Evolutionary conservation across 2,329 filamentous ascomycete species (phyloP).

Genomic region (Aspergillus brunneoviolaceus): DNA sequence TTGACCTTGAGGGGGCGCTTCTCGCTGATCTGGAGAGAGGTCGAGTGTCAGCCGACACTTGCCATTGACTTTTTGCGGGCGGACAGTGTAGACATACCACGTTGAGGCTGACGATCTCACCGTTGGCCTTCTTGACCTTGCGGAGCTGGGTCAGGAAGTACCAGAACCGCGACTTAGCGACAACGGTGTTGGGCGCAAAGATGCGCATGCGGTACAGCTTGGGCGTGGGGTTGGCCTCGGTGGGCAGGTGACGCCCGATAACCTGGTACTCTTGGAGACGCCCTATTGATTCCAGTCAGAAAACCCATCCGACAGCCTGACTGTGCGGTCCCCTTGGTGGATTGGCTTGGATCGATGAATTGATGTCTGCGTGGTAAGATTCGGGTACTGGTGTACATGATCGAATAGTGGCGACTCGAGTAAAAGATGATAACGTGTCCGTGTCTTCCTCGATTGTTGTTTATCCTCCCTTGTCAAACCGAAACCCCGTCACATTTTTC

Average conservation of each 20-base stretch:
- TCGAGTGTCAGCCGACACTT: conserved; percentile 16
- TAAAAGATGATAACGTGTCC: conserved; percentile 4
- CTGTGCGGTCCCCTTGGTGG: not conserved
- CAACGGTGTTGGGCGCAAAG: conserved; percentile 95
- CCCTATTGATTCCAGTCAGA: conserved; percentile 60
- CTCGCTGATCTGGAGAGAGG: conserved; percentile 76
- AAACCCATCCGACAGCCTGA: conserved; percentile 10
- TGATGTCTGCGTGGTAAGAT: conserved; percentile 18
- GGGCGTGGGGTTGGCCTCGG: conserved; percentile 93
- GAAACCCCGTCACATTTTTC: not conserved
- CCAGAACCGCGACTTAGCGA: conserved; percentile 99
- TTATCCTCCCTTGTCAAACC: not conserved
- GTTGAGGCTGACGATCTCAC: conserved; percentile 98
- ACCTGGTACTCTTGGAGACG: conserved; percentile 99
- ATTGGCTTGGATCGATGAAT: conserved; percentile 14
- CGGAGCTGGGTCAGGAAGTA: conserved; percentile 99
- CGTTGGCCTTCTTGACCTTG: conserved; percentile 99
- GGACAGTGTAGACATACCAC: conserved; percentile 62
- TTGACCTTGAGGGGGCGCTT: conserved; percentile 99
- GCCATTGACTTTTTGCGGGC: not conserved
- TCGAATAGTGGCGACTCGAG: conserved; percentile 14
- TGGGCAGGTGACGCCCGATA: conserved; percentile 98
- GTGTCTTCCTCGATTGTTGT: not conserved
- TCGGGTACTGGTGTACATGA: conserved; percentile 11
- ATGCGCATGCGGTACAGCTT: conserved; percentile 99